phyloP scores from a whole-genome alignment of 331 rosid genomes.

The Rosa hybrid region DNA sequence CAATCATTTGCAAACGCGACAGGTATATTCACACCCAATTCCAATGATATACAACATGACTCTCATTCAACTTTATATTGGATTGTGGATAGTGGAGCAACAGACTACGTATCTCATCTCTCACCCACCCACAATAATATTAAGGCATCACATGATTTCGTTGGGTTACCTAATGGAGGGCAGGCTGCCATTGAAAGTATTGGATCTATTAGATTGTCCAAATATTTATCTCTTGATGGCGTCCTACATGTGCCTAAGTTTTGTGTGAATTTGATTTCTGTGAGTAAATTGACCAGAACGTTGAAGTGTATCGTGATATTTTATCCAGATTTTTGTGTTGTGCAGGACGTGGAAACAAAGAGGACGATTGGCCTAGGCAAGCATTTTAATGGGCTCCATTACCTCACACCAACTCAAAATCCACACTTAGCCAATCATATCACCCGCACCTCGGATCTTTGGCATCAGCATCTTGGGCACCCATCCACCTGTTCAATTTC shows the following conservation, averaged over 20 bases:
- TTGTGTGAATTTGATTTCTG: not conserved
- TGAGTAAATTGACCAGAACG: not conserved
- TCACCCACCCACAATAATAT: not conserved
- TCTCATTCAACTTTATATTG: not conserved
- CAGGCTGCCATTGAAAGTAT: not conserved
- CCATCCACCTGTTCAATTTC: not conserved
- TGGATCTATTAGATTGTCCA: not conserved
- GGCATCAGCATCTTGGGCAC: constrained; percentile 5
- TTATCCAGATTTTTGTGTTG: not conserved
- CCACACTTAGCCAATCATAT: not conserved
- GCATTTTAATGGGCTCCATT: not conserved
- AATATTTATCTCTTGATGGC: not conserved
- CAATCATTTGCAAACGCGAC: not conserved
- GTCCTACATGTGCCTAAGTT: not conserved
- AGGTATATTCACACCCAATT: not conserved
- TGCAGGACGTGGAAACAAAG: not conserved
- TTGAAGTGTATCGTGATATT: not conserved
- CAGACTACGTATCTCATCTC: not conserved
- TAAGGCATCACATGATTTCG: not conserved
- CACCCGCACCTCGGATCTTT: not conserved
- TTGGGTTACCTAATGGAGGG: not conserved
- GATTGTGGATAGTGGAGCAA: not conserved
- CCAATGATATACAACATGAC: not conserved
- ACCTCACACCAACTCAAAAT: not conserved
- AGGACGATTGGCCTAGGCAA: not conserved